A percentile compares a stretch with the other conserved stretches of the same genome.
Conservation (phyloP, 768 basidiomycete species). For the Xerocomellus intermedius region DNA sequence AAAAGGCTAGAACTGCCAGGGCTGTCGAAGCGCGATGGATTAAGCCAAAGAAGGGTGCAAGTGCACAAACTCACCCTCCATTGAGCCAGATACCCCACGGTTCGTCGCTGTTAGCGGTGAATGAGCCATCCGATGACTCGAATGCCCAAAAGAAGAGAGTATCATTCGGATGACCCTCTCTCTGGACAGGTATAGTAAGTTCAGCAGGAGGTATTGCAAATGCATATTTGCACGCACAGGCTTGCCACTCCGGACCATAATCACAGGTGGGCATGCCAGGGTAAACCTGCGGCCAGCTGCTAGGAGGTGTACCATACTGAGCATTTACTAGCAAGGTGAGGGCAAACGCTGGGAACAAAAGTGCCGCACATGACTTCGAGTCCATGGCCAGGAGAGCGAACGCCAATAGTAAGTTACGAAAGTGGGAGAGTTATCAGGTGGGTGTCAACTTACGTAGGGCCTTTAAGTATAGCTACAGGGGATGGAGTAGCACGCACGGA, state of each 20-base stretch:
- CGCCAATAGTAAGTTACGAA: slow-evolving; percentile 3
- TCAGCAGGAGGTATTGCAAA: neutral
- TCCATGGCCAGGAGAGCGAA: slow-evolving; percentile 19
- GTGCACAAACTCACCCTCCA: slow-evolving; percentile 50
- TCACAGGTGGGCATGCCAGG: slow-evolving; percentile 44
- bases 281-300: slow-evolving; percentile 41
- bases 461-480: slow-evolving; percentile 18
- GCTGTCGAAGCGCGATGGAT: slow-evolving; percentile 27
- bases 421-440: no score
- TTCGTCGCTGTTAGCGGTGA: slow-evolving; percentile 44
- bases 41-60: neutral
- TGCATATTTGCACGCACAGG: slow-evolving; percentile 41
- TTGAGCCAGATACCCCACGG: slow-evolving; percentile 79
- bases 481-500: no score
- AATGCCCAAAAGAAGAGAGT: slow-evolving; percentile 68
- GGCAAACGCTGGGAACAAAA: slow-evolving; percentile 2
- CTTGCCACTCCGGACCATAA: slow-evolving; percentile 60
- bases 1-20: slow-evolving; percentile 71
- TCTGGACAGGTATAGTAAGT: slow-evolving; percentile 48
- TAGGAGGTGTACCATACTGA: slow-evolving; percentile 27
- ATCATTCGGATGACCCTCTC: slow-evolving; percentile 58
- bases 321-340: slow-evolving; percentile 16
- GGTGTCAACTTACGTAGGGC: neutral
- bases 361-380: slow-evolving; percentile 10
- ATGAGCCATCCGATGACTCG: slow-evolving; percentile 54